Evolutionary conservation across 1,139 yeast genomes (phyloP), one percentile per base, ranked within the genome.

Genomic region (Geotrichum europaeum): DNA sequence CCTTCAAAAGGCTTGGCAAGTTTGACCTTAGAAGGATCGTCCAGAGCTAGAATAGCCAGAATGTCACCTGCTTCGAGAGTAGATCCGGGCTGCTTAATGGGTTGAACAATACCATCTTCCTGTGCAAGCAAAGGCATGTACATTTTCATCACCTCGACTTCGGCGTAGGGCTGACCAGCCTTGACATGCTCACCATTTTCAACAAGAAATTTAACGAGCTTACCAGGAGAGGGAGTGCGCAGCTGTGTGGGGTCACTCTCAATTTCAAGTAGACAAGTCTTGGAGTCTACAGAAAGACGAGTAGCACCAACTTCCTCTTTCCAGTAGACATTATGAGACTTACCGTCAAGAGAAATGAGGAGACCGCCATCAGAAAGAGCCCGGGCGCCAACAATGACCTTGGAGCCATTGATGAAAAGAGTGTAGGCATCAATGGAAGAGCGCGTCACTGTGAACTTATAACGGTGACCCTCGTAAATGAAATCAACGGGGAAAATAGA

Each of bases 121-220:
- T 86, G 90, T 70, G 90, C 80, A 70, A 92, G 81, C 53, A 70
- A 59, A 40, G 78, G 78, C 78, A 76, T 75, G 66, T 74, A 74
- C 98, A 92, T 92, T 78, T 94, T 94, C 99, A 94, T 94, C 67
- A 94, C 99, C 79, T 94, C 99, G 62, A 94, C 97, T 78, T 94
- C 99, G 54, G 99, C 99, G 71, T 84, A 95, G 53, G 97, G 85
- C 77, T 94, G 96, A 63, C 99, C 99, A 63, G 96, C 86, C 64
- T 78, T 78, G 68, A 94, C 84, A 70, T 92, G 98, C 67, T 94
- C 99, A 67, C 99, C 99, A 69, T 88, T 88, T 72, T 94, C 98
- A 64, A 94, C 96, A 69, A 94, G 81, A 75, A 85, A 95, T 73
- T 90, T 90, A 63, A 92, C 96, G 68, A 94, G 83, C 77, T 95